phyloP scores from a whole-genome alignment of 441 rosid species.

The Melastoma candidum region DNA sequence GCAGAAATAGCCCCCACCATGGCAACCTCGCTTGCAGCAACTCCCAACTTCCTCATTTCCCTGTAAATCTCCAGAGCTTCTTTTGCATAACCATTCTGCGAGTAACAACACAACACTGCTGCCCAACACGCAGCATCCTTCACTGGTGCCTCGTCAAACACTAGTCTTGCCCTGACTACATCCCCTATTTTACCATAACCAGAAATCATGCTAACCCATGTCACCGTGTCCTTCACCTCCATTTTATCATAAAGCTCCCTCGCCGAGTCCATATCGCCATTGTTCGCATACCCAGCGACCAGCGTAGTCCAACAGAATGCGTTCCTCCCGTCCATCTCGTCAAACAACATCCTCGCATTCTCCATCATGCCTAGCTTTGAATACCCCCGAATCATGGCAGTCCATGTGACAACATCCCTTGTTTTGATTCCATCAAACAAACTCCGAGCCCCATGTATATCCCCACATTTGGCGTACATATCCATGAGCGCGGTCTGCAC shows the following conservation, averaged over 20 bases:
- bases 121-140: slow-evolving; percentile 47
- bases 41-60: slow-evolving; percentile 26
- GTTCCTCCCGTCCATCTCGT: slow-evolving; percentile 19
- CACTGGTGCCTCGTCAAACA: slow-evolving; percentile 30
- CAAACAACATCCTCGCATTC: slow-evolving; percentile 21
- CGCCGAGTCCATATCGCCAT: slow-evolving; percentile 34
- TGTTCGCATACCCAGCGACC: slow-evolving; percentile 38
- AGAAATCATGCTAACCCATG: slow-evolving; percentile 31
- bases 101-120: slow-evolving; percentile 46
- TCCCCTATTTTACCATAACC: slow-evolving; percentile 42
- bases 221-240: slow-evolving; percentile 25
- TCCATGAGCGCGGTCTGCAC: slow-evolving; percentile 43
- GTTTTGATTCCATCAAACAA: slow-evolving; percentile 35
- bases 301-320: slow-evolving; percentile 31
- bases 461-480: slow-evolving; percentile 33
- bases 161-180: slow-evolving; percentile 32
- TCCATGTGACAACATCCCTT: slow-evolving; percentile 38
- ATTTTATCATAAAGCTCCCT: slow-evolving; percentile 26
- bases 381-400: slow-evolving; percentile 44
- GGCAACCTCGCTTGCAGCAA: slow-evolving; percentile 29
- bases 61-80: slow-evolving; percentile 30
- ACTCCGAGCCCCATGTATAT: slow-evolving; percentile 24
- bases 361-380: slow-evolving; percentile 25
- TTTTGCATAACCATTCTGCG: slow-evolving; percentile 37
- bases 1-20: slow-evolving; percentile 45